Evolutionary conservation across 2,329 filamentous ascomycete genomes (phyloP).

Genomic region (Magnaporthiopsis rhizophila): DNA sequence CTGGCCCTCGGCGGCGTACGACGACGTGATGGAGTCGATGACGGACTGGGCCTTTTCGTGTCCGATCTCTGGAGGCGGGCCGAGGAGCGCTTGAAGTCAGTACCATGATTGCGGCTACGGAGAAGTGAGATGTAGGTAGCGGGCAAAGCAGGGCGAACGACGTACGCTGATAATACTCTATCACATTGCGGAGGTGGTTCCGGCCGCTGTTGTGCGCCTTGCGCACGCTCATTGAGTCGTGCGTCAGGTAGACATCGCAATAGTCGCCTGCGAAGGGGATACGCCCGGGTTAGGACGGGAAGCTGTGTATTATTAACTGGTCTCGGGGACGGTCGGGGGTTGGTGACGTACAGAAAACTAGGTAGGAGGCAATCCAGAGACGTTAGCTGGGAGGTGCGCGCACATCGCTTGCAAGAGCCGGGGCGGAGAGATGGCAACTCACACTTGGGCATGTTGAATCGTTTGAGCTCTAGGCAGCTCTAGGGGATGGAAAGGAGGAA

Average conservation of each 20-base stretch:
- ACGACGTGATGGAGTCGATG: slow-evolving; percentile 95
- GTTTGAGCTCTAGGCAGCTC: not conserved
- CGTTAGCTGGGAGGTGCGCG: slow-evolving; percentile 27
- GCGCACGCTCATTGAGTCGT: slow-evolving; percentile 99
- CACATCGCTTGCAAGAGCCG: slow-evolving; percentile 19
- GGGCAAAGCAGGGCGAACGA: too few species aligned
- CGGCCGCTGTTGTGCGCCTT: slow-evolving; percentile 96
- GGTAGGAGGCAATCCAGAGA: slow-evolving; percentile 36
- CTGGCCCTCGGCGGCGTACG: slow-evolving; percentile 91
- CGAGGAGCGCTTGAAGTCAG: slow-evolving; percentile 2
- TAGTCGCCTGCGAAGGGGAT: slow-evolving; percentile 60
- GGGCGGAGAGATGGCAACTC: slow-evolving; percentile 32
- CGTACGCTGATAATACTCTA: slow-evolving; percentile 94
- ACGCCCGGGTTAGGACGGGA: not conserved
- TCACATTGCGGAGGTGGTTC: slow-evolving; percentile 94
- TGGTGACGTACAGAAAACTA: slow-evolving; percentile 32
- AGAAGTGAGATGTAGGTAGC: too few species aligned
- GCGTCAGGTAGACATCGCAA: slow-evolving; percentile 99
- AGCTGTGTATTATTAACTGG: slow-evolving; percentile 14
- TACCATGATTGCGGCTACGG: too few species aligned
- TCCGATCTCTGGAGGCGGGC: slow-evolving; percentile 66
- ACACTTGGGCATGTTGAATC: slow-evolving; percentile 77
- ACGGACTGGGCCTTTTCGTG: slow-evolving; percentile 98
- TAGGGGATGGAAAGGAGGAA: not conserved
- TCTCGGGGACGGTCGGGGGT: slow-evolving; percentile 14